Evolutionary conservation across 495 filamentous ascomycete species (phyloP).

Genomic region (Oidiodendron maius): DNA sequence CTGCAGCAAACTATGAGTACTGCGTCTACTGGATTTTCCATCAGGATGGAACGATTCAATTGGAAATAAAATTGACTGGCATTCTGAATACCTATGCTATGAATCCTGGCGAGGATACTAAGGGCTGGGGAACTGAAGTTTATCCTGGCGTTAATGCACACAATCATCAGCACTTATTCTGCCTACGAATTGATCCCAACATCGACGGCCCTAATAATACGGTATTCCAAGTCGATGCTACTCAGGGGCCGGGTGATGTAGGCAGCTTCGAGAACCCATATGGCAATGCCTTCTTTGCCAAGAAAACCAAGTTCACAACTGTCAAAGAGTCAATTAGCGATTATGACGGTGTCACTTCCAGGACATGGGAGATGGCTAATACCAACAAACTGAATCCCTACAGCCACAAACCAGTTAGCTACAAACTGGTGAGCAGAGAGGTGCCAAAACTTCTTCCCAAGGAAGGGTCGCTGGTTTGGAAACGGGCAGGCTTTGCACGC

Average conservation of each 20-base stretch:
- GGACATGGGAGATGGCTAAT: slow-evolving; percentile 92
- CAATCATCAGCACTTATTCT: slow-evolving; percentile 97
- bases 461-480: slow-evolving; percentile 82
- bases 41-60: slow-evolving; percentile 88
- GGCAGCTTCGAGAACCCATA: slow-evolving; percentile 81
- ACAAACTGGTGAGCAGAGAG: slow-evolving; percentile 88
- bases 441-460: slow-evolving; percentile 77
- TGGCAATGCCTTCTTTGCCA: slow-evolving; percentile 92
- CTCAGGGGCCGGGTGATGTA: slow-evolving; percentile 57
- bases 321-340: slow-evolving; percentile 68
- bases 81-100: slow-evolving; percentile 92
- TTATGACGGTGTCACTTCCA: slow-evolving; percentile 71
- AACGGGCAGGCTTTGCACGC: slow-evolving; percentile 84
- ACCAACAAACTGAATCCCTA: slow-evolving; percentile 77
- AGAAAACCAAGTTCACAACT: slow-evolving; percentile 75
- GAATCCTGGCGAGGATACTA: slow-evolving; percentile 74
- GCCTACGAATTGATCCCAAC: slow-evolving; percentile 81
- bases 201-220: slow-evolving; percentile 86
- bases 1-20: slow-evolving; percentile 97
- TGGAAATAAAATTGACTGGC: slow-evolving; percentile 92
- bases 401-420: slow-evolving; percentile 80
- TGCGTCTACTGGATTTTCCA: slow-evolving; percentile 93
- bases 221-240: slow-evolving; percentile 75
- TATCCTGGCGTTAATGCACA: slow-evolving; percentile 75
- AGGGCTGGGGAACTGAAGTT: slow-evolving; percentile 91